A percentile compares a stretch with the other conserved stretches of the same genome.
Evolutionary conservation across 495 filamentous ascomycete species (phyloP).

Genomic region (Podospora tetraspora): DNA sequence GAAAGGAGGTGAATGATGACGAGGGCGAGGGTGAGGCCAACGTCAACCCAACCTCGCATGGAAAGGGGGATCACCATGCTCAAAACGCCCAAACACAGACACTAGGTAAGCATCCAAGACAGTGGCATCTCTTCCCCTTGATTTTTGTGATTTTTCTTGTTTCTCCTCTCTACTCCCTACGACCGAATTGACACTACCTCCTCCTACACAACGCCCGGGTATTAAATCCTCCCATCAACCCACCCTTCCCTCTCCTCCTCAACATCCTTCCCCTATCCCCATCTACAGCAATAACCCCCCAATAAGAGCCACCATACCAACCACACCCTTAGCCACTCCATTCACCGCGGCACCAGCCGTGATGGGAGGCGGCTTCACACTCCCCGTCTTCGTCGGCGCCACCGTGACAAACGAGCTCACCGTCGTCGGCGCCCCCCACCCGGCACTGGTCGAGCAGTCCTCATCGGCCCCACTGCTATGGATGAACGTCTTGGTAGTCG

Average conservation of each 20-base stretch:
- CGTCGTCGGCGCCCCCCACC: not conserved
- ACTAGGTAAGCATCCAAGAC: too few species aligned
- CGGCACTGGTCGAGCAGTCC: not conserved
- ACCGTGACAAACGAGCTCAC: not conserved
- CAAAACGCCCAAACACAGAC: too few species aligned
- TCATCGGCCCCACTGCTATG: not conserved
- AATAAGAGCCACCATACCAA: slow-evolving; percentile 14
- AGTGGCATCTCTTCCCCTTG: not conserved
- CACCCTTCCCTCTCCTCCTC: not conserved
- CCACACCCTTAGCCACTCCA: slow-evolving; percentile 13
- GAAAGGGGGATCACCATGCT: too few species aligned
- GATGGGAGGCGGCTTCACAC: not conserved
- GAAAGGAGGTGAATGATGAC: too few species aligned
- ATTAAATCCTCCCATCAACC: not conserved
- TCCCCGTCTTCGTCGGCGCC: not conserved
- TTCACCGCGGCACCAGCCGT: slow-evolving; percentile 10
- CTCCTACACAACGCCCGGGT: not conserved
- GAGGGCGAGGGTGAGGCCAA: too few species aligned
- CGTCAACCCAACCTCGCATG: too few species aligned
- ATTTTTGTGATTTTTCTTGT: not conserved
- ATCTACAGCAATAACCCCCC: slow-evolving; percentile 12
- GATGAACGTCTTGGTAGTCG: slow-evolving; percentile 1
- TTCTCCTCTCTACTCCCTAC: not conserved
- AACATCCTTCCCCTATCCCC: not conserved
- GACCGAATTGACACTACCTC: not conserved